Percentiles rank a stretch among this genome's conserved stretches.
Evolutionary conservation across 164 flowering plant genomes (phyloP).

Genomic region (Platanus orientalis): DNA sequence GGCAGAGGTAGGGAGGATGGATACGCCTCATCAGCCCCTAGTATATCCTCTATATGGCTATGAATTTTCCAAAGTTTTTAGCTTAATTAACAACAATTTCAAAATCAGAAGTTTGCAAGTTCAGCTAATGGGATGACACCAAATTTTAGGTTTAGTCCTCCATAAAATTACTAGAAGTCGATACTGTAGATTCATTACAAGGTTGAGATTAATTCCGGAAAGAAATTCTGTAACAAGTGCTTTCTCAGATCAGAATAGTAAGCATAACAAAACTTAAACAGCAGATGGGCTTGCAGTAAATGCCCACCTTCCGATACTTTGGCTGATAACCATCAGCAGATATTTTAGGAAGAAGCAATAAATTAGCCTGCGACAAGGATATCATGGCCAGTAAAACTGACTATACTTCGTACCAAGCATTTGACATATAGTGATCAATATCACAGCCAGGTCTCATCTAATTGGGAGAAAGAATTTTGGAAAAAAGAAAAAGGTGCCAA

Average conservation of each 20-base stretch:
- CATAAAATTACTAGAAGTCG: neutral
- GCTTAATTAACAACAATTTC: neutral
- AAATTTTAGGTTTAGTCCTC: neutral
- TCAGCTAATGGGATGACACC: neutral
- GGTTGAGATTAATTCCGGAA: neutral
- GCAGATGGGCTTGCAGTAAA: constrained; percentile 1
- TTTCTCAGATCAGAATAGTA: neutral
- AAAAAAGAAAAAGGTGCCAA: neutral
- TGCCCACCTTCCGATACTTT: constrained; percentile 80
- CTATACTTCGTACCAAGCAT: constrained; percentile 93
- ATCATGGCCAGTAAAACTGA: constrained; percentile 92
- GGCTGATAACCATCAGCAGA: constrained; percentile 82
- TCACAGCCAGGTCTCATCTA: neutral
- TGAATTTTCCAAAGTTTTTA: no score
- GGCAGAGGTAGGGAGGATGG: no score
- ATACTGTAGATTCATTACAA: neutral
- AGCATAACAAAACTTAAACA: neutral
- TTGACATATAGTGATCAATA: constrained; percentile 31
- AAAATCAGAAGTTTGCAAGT: neutral
- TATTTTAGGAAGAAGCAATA: constrained; percentile 79
- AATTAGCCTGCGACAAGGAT: constrained; percentile 77
- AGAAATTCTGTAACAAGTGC: neutral
- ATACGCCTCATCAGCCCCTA: no score
- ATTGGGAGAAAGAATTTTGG: neutral
- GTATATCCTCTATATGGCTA: no score